Percentiles rank a stretch among this genome's conserved stretches.
Conservation (phyloP, 1,139 yeast species). For the Hansenula sp. region DNA sequence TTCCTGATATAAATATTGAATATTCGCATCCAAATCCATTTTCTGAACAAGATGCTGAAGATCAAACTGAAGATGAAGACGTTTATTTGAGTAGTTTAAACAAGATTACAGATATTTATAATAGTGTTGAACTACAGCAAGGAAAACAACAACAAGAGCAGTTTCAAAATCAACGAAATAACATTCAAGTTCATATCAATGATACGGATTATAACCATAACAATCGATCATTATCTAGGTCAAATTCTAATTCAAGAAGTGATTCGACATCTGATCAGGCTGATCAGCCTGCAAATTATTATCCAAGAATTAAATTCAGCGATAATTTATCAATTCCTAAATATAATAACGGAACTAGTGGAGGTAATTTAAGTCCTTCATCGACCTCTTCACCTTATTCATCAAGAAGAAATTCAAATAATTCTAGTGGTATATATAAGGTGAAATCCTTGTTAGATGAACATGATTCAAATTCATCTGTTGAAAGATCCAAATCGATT, state of each 20-base stretch:
- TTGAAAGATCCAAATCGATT: slow-evolving; percentile 13
- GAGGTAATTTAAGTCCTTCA: neutral
- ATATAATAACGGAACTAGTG: slow-evolving; percentile 16
- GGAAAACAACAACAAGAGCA: neutral
- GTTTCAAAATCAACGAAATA: too few species aligned
- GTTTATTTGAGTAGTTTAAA: neutral
- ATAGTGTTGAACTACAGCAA: neutral
- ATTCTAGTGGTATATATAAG: slow-evolving; percentile 24
- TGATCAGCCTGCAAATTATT: slow-evolving; percentile 11
- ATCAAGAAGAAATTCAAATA: slow-evolving; percentile 17
- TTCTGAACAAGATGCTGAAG: neutral
- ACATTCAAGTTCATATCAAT: too few species aligned
- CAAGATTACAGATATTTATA: slow-evolving; percentile 1
- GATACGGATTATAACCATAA: too few species aligned
- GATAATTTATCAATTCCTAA: slow-evolving; percentile 14
- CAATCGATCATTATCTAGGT: neutral
- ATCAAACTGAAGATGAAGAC: neutral
- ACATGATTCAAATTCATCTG: slow-evolving; percentile 6
- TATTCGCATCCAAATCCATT: neutral
- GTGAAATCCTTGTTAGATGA: slow-evolving; percentile 30
- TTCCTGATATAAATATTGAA: neutral
- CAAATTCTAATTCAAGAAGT: neutral
- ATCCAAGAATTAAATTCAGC: slow-evolving; percentile 18
- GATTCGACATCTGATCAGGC: slow-evolving; percentile 3
- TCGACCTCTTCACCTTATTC: slow-evolving; percentile 4